Conservation (phyloP, 371 early-diverging fungal species). For the Nematocida sp. region DNA sequence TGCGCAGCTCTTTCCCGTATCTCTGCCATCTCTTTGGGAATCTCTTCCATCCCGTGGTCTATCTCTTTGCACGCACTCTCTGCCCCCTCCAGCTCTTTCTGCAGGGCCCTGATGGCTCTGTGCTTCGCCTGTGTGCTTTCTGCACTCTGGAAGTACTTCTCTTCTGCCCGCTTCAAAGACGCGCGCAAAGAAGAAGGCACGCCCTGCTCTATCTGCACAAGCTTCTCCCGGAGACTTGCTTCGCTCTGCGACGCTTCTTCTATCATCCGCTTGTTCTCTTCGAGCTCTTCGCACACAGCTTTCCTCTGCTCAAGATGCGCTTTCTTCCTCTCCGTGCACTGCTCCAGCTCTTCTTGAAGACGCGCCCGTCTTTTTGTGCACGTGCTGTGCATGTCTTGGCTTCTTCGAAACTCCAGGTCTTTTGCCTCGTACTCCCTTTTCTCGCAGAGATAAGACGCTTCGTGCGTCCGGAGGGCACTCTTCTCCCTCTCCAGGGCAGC, state of each 20-base stretch:
- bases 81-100: background rate
- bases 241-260: background rate
- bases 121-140: background rate
- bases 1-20: slow-evolving; percentile 6
- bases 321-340: background rate
- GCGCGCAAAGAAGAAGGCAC: background rate
- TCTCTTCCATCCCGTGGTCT: background rate
- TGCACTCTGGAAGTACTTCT: background rate
- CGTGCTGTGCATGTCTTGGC: slow-evolving; percentile 73
- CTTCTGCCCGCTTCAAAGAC: background rate
- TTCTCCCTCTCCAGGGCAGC: slow-evolving; percentile 11
- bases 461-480: background rate
- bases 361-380: slow-evolving; percentile 65
- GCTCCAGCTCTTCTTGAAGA: slow-evolving; percentile 9
- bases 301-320: slow-evolving; percentile 1
- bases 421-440: background rate
- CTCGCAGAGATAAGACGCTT: background rate
- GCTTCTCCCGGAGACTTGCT: background rate
- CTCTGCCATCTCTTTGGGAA: slow-evolving; percentile 15
- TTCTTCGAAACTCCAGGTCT: slow-evolving; percentile 69
- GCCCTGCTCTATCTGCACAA: background rate
- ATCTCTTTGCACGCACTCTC: background rate
- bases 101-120: background rate
- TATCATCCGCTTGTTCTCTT: slow-evolving; percentile 1
- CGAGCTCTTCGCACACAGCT: slow-evolving; percentile 21